These are phyloP conservation scores for Tricholoma bakamatsutake DNA, from an alignment of 768 basidiomycete genomes.

Conservation along the genomic window DNA sequence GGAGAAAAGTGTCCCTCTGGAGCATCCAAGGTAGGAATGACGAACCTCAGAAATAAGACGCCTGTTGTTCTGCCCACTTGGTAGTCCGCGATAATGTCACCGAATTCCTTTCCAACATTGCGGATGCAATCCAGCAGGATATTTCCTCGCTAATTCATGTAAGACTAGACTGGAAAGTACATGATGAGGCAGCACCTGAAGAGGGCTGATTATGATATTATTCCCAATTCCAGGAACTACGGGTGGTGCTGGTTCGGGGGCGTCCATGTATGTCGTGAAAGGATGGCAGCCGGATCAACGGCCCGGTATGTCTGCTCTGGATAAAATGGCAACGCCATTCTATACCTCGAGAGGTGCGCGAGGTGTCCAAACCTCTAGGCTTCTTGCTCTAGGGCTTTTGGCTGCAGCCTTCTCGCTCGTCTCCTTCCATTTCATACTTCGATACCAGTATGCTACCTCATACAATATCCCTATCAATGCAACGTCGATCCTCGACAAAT, in stretches of 20 bases:
- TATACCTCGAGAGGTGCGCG: constrained; percentile 9
- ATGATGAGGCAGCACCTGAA: constrained; percentile 36
- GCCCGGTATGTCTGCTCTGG: constrained; percentile 17
- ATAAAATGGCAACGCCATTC: constrained; percentile 29
- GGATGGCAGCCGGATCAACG: constrained; percentile 9
- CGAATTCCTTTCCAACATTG: constrained; percentile 90
- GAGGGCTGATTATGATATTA: constrained; percentile 56
- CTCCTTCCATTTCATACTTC: constrained; percentile 18
- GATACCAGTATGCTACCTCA: constrained; percentile 13
- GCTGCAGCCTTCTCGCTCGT: constrained; percentile 15
- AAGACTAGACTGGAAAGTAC: background rate
- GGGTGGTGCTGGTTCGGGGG: constrained; percentile 40
- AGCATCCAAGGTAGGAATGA: background rate
- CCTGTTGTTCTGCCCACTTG: constrained; percentile 94
- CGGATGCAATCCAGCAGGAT: constrained; percentile 82
- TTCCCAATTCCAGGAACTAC: constrained; percentile 61
- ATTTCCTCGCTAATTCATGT: constrained; percentile 64
- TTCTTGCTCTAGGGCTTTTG: constrained; percentile 4
- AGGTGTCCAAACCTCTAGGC: background rate
- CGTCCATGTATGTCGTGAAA: constrained; percentile 15
- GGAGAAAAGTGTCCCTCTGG: background rate
- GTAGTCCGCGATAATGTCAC: constrained; percentile 90
- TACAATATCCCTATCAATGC: constrained; percentile 32
- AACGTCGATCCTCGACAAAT: constrained; percentile 41
- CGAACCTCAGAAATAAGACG: constrained; percentile 84